Conservation (phyloP, 495 filamentous ascomycete species). For the Aspergillus carlsbadensis region DNA sequence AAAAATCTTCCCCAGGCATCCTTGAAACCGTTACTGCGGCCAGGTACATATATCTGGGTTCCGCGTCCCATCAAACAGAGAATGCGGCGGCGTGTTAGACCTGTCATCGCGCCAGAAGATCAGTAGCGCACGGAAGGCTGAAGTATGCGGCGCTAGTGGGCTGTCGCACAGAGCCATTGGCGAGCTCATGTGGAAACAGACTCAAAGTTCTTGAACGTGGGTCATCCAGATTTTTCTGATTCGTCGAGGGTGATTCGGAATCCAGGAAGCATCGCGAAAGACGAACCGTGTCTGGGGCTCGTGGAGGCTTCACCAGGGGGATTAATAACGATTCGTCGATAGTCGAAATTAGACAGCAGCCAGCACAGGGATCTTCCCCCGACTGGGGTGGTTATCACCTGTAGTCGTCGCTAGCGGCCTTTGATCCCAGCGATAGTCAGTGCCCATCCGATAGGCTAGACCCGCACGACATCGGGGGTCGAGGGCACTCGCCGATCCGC, state of each 20-base stretch:
- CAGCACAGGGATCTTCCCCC: not conserved
- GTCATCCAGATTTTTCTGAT: no score
- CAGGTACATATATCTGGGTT: constrained; percentile 10
- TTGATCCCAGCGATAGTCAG: not conserved
- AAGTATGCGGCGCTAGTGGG: constrained; percentile 19
- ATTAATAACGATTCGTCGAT: not conserved
- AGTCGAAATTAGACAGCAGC: not conserved
- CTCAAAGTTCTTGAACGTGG: no score
- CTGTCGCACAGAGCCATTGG: constrained; percentile 13
- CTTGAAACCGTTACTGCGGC: not conserved
- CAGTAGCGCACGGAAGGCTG: constrained; percentile 11
- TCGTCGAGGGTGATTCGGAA: no score
- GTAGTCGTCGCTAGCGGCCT: not conserved
- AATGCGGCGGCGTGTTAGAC: constrained; percentile 23
- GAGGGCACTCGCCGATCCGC: no score
- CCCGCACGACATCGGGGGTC: no score
- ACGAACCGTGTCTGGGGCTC: not conserved
- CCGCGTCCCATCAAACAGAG: constrained; percentile 7
- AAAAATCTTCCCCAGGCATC: not conserved
- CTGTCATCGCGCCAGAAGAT: constrained; percentile 25
- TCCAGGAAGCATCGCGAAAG: not conserved
- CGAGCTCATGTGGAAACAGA: no score
- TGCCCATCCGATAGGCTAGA: no score
- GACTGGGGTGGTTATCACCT: not conserved
- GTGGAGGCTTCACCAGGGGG: not conserved